Percentiles rank a stretch among this genome's conserved stretches.
phyloP scores from a whole-genome alignment of 352 stramenopile genomes.

The Phytophthora podocarpi region DNA sequence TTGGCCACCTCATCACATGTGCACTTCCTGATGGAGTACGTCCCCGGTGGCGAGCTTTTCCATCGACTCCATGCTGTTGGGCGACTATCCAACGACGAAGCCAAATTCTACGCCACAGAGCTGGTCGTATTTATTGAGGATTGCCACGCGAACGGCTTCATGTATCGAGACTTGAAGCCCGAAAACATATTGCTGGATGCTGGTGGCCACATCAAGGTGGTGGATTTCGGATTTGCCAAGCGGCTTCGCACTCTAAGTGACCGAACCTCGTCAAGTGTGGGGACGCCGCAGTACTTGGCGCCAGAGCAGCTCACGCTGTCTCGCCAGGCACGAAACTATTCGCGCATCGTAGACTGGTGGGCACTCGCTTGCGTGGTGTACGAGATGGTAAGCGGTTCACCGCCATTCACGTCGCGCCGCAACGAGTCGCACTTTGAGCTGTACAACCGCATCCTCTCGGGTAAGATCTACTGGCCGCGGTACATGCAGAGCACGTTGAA shows the following conservation, averaged over 20 bases:
- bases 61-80: conserved; percentile 57
- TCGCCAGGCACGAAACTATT: conserved; percentile 65
- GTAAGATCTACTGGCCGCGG: conserved; percentile 59
- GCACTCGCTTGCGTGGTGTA: conserved; percentile 82
- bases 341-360: conserved; percentile 85
- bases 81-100: conserved; percentile 61
- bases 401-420: conserved; percentile 80
- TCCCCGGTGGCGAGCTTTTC: conserved; percentile 71
- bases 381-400: conserved; percentile 72
- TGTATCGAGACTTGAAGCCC: conserved; percentile 91
- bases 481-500: conserved; percentile 49
- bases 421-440: conserved; percentile 88
- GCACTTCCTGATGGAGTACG: conserved; percentile 75
- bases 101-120: conserved; percentile 82
- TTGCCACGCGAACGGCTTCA: conserved; percentile 58
- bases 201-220: conserved; percentile 63
- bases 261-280: conserved; percentile 59
- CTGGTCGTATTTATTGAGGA: conserved; percentile 63
- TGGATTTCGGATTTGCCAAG: conserved; percentile 77
- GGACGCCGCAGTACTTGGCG: conserved; percentile 75
- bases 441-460: conserved; percentile 80
- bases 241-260: conserved; percentile 36
- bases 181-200: conserved; percentile 91
- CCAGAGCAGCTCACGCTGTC: conserved; percentile 77
- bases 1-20: conserved; percentile 64